phyloP scores from a whole-genome alignment of 768 basidiomycete genomes.

The Hericium erinaceus region DNA sequence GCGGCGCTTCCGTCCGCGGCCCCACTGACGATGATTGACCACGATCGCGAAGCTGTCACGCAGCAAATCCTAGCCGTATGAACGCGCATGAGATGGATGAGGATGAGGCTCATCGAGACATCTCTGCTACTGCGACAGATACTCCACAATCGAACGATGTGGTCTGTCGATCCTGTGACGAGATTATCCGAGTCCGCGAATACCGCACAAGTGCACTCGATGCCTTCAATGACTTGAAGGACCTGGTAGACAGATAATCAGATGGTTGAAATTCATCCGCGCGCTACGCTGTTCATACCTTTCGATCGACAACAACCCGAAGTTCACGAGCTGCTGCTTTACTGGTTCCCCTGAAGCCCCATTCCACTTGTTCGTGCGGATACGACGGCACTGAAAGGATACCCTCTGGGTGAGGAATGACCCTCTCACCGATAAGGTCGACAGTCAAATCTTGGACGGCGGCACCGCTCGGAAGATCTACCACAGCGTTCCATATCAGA shows the following conservation, averaged over 20 bases:
- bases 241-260: slow-evolving; percentile 31
- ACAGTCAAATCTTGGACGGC: slow-evolving; percentile 43
- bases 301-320: slow-evolving; percentile 52
- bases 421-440: slow-evolving; percentile 49
- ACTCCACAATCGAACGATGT: slow-evolving; percentile 80
- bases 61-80: slow-evolving; percentile 63
- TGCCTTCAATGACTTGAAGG: slow-evolving; percentile 69
- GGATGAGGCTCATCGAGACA: slow-evolving; percentile 17
- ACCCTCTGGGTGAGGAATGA: slow-evolving; percentile 55
- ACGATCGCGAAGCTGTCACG: slow-evolving; percentile 65
- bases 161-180: slow-evolving; percentile 73
- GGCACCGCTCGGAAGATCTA: slow-evolving; percentile 36
- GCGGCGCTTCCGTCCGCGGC: slow-evolving; percentile 81
- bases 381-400: slow-evolving; percentile 47
- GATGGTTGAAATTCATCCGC: not conserved
- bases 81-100: slow-evolving; percentile 73
- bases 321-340: slow-evolving; percentile 41
- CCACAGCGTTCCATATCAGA: not conserved
- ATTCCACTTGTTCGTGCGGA: slow-evolving; percentile 63
- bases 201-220: slow-evolving; percentile 60
- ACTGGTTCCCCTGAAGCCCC: slow-evolving; percentile 35
- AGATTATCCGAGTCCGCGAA: slow-evolving; percentile 70
- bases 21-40: slow-evolving; percentile 80
- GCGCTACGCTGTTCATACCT: slow-evolving; percentile 28
- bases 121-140: slow-evolving; percentile 22